Base-by-base conservation (phyloP, 2,329 filamentous ascomycete genomes). In the Fusarium verrucosum region DNA sequence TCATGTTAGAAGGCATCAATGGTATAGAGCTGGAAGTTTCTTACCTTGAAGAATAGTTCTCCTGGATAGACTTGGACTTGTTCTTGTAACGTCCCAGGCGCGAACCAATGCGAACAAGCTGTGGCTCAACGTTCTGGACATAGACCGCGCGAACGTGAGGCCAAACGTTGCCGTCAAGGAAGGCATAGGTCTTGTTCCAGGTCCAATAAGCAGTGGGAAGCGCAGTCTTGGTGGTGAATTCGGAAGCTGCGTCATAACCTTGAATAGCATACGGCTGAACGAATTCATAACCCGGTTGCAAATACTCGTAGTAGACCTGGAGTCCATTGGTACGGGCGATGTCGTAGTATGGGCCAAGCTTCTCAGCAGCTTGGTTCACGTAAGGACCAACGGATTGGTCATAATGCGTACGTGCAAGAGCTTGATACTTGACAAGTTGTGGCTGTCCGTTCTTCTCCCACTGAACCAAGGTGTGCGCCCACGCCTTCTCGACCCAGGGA, bases 41-140 rank as follows among this genome's bases (percentile, higher is more conserved):
- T 52, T 38, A 70, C 69, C 60, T 60, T n/a, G 66, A 47, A 22
- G 61, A 44, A 26, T 60, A 26, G 28, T 38, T 56, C 7, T 69
- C 61, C 37, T 63, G 44, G n/a, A 58, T 26, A 63, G 80, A 70
- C 63, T 74, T 77, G 7, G 71, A 69, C 58, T 76, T 76, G 19
- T 78, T 42, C 65, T 83, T 88, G 77, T 93, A 92, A 43, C 90
- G 84, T 36, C 93, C 94, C 11, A 99, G 85, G 41, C 94, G 89
- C 79, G 97, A 91, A 13, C 92, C 92, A 71, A 99, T 98, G 71
- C 93, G 92, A 54, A 94, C 86, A 14, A 99, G 84, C 77, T 99
- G 96, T 14, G 96, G 96, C 79, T 98, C 94, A 5, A 99, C 94
- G 70, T 96, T 97, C 73, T 97, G 89, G 11, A 89, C 86, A 73